Conservation (phyloP, 495 filamentous ascomycete genomes). For the Penicillium simplicissimum region DNA sequence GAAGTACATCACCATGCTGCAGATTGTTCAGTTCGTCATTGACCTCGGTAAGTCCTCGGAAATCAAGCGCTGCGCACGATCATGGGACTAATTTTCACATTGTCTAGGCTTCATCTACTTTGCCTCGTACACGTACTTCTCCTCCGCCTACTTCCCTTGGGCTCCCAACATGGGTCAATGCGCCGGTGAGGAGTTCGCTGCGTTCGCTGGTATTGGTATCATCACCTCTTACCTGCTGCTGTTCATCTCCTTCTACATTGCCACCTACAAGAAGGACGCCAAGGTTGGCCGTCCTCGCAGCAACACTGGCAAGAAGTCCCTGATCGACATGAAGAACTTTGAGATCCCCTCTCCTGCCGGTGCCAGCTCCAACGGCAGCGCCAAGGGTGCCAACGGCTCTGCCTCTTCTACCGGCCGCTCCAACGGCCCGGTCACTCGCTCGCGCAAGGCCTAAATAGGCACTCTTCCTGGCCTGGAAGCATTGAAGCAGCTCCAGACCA, state of each 20-base stretch:
- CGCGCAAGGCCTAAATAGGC: constrained; percentile 48
- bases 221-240: constrained; percentile 92
- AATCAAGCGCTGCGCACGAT: constrained; percentile 9
- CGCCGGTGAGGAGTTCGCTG: constrained; percentile 96
- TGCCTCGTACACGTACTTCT: constrained; percentile 94
- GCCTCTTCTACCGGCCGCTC: constrained; percentile 40
- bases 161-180: constrained; percentile 82
- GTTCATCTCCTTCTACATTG: constrained; percentile 98
- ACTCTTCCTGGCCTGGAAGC: background rate
- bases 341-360: constrained; percentile 44
- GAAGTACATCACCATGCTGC: constrained; percentile 59
- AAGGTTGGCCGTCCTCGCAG: constrained; percentile 57
- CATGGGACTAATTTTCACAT: background rate
- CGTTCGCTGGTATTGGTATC: constrained; percentile 88
- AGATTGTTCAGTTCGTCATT: constrained; percentile 60
- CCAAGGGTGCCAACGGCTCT: constrained; percentile 36
- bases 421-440: constrained; percentile 50
- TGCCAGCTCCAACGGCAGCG: constrained; percentile 25
- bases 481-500: background rate
- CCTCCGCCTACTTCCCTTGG: constrained; percentile 84
- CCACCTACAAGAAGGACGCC: constrained; percentile 88
- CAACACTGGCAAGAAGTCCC: constrained; percentile 53
- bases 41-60: constrained; percentile 48
- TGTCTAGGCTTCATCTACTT: constrained; percentile 83
- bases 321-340: constrained; percentile 56